Conservation (phyloP, 805 yeast species). For the Yarrowia phangngaensis region DNA sequence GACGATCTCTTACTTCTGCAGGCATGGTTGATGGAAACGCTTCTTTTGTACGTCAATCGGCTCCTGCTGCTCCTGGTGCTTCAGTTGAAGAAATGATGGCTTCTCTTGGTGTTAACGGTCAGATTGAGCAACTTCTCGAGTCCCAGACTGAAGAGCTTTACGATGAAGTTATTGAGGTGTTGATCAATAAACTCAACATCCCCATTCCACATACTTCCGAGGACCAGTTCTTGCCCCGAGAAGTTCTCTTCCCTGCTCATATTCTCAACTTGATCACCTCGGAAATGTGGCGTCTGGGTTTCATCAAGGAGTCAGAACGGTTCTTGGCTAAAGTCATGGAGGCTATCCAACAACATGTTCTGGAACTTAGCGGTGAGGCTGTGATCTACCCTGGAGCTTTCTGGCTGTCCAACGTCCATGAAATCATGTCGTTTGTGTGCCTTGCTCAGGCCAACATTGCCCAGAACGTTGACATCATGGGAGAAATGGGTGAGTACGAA, state of each 20-base stretch:
- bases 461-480: slow-evolving; percentile 72
- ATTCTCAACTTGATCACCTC: slow-evolving; percentile 85
- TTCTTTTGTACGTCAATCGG: slow-evolving; percentile 29
- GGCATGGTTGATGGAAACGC: slow-evolving; percentile 28
- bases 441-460: slow-evolving; percentile 90
- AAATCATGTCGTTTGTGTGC: slow-evolving; percentile 87
- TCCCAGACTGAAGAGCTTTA: slow-evolving; percentile 47
- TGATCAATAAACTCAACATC: slow-evolving; percentile 76
- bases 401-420: slow-evolving; percentile 96
- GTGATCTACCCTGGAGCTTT: slow-evolving; percentile 90
- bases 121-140: slow-evolving; percentile 38
- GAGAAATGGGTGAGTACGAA: slow-evolving; percentile 85
- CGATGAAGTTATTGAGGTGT: slow-evolving; percentile 79
- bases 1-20: slow-evolving; percentile 34
- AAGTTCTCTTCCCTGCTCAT: slow-evolving; percentile 93
- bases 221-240: slow-evolving; percentile 70
- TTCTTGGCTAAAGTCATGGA: slow-evolving; percentile 85
- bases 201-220: slow-evolving; percentile 85
- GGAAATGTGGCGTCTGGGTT: slow-evolving; percentile 98
- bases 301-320: slow-evolving; percentile 85
- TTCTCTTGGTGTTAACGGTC: slow-evolving; percentile 41
- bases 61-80: slow-evolving; percentile 30
- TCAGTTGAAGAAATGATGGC: slow-evolving; percentile 47
- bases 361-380: slow-evolving; percentile 76
- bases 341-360: slow-evolving; percentile 79